Evolutionary conservation across 139 green algal species (phyloP), one percentile per base, ranked within the genome.

Genomic region (Micractinium conductrix): DNA sequence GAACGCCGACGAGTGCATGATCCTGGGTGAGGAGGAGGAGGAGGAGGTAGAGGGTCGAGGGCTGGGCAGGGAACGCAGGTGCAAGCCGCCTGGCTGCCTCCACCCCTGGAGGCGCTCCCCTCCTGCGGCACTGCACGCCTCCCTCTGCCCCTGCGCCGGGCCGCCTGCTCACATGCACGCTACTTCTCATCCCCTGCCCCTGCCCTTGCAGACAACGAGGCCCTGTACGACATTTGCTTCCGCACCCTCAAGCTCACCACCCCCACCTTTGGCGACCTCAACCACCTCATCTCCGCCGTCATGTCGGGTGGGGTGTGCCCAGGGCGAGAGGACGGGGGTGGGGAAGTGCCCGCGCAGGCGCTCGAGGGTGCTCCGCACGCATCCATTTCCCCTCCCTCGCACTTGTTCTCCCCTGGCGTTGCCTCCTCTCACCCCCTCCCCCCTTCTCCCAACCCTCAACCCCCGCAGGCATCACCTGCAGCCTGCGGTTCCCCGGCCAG

Each of bases 181-280:
- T n/a, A n/a, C n/a, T n/a, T n/a, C n/a, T n/a, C n/a, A n/a, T n/a
- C n/a, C n/a, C n/a, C n/a, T n/a, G n/a, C n/a, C n/a, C n/a, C n/a
- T n/a, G n/a, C n/a, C n/a, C 58, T 65, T 26, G 58, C 58, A 94
- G n/a, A 98, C 80, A 99, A 99, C 84, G 96, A 99, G 92, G 97
- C 97, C 14, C 95, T 99, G 84, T 99, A 99, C 87, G 97, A 99
- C 93, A 99, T 99, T 87, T 99, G 97, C 96, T 99, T 99, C 96
- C 93, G 97, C 82, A 99, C 97, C 79, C 92, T 99, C 48, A 99
- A 99, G 93, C 93, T 99, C 55, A 98, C 97, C 60, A 99, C 96
- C 8, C 97, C 97, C 55, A 99, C 97, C 78, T 99, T 98, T 80
- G 95, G 95, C 71, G 96, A 99, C 91, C 92, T 99, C 40, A 98